Conservation (phyloP, 2,329 filamentous ascomycete species). For the Claviceps lovelessii region DNA sequence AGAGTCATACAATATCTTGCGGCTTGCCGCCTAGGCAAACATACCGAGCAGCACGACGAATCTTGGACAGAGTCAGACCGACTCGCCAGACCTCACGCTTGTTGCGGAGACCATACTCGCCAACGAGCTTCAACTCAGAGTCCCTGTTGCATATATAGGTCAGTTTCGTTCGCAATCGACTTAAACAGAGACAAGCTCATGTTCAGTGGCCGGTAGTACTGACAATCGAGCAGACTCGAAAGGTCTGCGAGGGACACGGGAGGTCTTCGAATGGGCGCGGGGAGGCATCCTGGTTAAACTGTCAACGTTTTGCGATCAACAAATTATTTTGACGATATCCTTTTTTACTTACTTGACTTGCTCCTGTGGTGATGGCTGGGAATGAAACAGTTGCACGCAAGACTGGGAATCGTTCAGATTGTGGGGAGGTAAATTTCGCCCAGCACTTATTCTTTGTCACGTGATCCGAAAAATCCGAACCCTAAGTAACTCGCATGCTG, state of each 20-base stretch:
- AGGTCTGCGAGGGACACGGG: conserved; percentile 93
- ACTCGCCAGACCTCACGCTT: conserved; percentile 99
- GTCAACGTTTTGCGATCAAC: conserved; percentile 10
- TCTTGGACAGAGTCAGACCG: conserved; percentile 98
- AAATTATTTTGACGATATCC: not conserved
- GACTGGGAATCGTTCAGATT: conserved; percentile 17
- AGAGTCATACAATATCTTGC: not conserved
- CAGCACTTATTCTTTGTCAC: conserved; percentile 10
- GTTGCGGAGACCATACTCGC: conserved; percentile 99
- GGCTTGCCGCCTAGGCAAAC: conserved; percentile 2
- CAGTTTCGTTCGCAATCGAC: conserved; percentile 73
- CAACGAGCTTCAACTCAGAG: conserved; percentile 98
- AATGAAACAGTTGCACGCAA: conserved; percentile 19
- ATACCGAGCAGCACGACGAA: conserved; percentile 99
- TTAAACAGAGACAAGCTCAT: conserved; percentile 93
- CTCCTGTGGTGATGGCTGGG: conserved; percentile 23
- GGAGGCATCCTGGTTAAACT: conserved; percentile 24
- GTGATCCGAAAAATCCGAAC: conserved; percentile 14
- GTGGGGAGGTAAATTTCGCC: conserved; percentile 20
- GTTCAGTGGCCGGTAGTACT: conserved; percentile 93
- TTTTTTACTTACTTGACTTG: conserved; percentile 24
- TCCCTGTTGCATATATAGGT: conserved; percentile 57
- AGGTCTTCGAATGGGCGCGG: conserved; percentile 91
- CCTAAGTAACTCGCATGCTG: conserved; percentile 16
- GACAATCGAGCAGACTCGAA: conserved; percentile 99